Percentiles rank a stretch among this genome's conserved stretches.
Conservation (phyloP, 108 stramenopile species). For the Nannochloropsis oceanica region DNA sequence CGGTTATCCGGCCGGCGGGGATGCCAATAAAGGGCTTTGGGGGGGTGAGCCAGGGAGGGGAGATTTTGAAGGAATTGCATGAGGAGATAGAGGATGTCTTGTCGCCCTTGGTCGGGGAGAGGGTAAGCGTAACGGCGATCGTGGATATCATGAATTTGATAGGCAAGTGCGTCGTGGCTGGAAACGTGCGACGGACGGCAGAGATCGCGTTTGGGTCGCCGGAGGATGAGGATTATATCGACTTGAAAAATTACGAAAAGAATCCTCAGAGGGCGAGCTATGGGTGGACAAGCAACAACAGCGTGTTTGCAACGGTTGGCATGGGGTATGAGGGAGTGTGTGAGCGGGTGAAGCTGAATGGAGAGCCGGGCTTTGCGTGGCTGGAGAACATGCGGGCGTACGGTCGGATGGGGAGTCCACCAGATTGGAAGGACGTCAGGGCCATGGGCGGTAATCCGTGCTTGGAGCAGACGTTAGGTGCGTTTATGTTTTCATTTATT, state of each 20-base stretch:
- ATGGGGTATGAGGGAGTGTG: slow-evolving; percentile 43
- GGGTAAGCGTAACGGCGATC: slow-evolving; percentile 34
- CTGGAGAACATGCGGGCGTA: slow-evolving; percentile 42
- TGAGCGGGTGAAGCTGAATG: slow-evolving; percentile 34
- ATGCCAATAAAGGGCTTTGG: slow-evolving; percentile 43
- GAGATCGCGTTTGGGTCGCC: slow-evolving; percentile 46
- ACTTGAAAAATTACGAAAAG: slow-evolving; percentile 35
- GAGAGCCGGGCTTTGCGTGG: slow-evolving; percentile 48
- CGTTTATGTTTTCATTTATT: background rate
- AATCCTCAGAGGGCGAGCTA: slow-evolving; percentile 39
- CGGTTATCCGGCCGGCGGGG: slow-evolving; percentile 35
- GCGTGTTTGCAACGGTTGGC: slow-evolving; percentile 36
- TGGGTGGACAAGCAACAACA: slow-evolving; percentile 46
- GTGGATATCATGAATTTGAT: slow-evolving; percentile 47
- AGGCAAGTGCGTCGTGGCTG: slow-evolving; percentile 40
- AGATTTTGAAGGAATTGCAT: slow-evolving; percentile 23
- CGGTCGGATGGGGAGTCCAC: slow-evolving; percentile 35
- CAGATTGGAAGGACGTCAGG: slow-evolving; percentile 31
- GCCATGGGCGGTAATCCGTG: slow-evolving; percentile 48
- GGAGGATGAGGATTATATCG: slow-evolving; percentile 27
- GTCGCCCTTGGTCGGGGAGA: slow-evolving; percentile 9
- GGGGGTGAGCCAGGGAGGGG: slow-evolving; percentile 38
- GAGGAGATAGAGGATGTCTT: slow-evolving; percentile 10
- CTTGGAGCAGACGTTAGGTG: slow-evolving; percentile 42
- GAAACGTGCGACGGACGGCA: slow-evolving; percentile 44